These are phyloP conservation scores for Imleria badia DNA, from an alignment of 768 basidiomycete genomes.

Conservation along the genomic window DNA sequence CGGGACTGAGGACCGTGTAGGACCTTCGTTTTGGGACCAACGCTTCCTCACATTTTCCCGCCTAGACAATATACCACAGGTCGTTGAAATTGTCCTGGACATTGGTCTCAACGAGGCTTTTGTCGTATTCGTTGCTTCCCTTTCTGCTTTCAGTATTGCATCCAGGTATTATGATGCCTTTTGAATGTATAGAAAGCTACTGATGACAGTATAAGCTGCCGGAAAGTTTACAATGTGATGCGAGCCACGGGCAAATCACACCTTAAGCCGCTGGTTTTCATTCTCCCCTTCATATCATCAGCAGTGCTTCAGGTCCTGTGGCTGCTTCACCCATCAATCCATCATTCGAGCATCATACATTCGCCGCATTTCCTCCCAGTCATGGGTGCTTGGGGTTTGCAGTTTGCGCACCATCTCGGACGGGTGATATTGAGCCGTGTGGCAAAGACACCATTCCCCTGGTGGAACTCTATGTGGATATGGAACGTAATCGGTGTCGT, in stretches of 20 bases:
- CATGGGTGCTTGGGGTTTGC: constrained; percentile 89
- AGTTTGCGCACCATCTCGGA: constrained; percentile 88
- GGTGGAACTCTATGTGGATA: constrained; percentile 85
- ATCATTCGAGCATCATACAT: constrained; percentile 67
- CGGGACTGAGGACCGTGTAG: constrained; percentile 36
- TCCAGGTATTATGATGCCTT: constrained; percentile 45
- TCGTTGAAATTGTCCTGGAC: constrained; percentile 55
- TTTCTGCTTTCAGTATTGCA: constrained; percentile 77
- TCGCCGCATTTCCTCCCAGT: constrained; percentile 84
- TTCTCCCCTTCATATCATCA: constrained; percentile 78
- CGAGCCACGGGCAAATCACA: constrained; percentile 40
- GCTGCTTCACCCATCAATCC: constrained; percentile 67
- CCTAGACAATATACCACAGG: constrained; percentile 49
- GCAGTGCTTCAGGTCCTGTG: constrained; percentile 74
- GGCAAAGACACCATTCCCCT: constrained; percentile 79
- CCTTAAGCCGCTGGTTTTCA: constrained; percentile 61
- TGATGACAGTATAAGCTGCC: constrained; percentile 51
- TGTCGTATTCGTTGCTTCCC: constrained; percentile 76
- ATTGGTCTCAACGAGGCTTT: constrained; percentile 82
- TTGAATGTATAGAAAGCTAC: background rate
- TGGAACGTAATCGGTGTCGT: constrained; percentile 75
- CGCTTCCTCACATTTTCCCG: constrained; percentile 58
- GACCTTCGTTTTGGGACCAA: constrained; percentile 80
- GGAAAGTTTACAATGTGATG: constrained; percentile 73
- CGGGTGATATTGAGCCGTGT: constrained; percentile 93